These are phyloP conservation scores for Trichophyton mentagrophytes DNA, from an alignment of 2,329 filamentous ascomycete genomes.

Conservation along the genomic window DNA sequence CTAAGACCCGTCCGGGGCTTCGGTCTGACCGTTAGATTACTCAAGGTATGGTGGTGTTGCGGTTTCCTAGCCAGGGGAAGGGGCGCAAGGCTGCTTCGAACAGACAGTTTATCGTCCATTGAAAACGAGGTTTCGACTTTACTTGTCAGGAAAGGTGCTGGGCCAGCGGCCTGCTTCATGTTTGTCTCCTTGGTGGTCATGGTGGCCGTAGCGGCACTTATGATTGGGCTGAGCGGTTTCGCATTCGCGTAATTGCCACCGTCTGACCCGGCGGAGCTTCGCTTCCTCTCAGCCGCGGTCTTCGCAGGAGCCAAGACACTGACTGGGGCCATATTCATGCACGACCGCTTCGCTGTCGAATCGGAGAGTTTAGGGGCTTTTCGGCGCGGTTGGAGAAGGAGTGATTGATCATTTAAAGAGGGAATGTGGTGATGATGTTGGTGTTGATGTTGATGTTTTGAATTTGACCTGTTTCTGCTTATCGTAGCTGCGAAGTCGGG, in stretches of 20 bases:
- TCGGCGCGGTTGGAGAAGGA: not conserved
- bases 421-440: not conserved
- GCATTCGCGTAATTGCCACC: not conserved
- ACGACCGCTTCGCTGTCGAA: not conserved
- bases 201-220: not conserved
- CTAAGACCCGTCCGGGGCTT: conserved; percentile 9
- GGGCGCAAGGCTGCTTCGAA: not conserved
- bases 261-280: not conserved
- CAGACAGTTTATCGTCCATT: not conserved
- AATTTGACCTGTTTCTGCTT: conserved; percentile 1
- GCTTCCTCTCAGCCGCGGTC: not conserved
- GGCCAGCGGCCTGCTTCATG: not conserved
- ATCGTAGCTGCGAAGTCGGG: not conserved
- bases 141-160: not conserved
- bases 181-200: not conserved
- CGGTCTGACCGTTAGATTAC: not conserved
- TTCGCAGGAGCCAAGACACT: not conserved
- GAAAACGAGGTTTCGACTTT: not conserved
- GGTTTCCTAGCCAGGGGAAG: not conserved
- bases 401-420: not conserved
- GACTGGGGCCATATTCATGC: not conserved
- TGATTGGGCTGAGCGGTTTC: not conserved
- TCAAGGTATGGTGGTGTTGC: not conserved
- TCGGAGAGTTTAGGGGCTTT: conserved; percentile 10
- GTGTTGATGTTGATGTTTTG: conserved; percentile 1